These are phyloP conservation scores for Botryotinia convoluta DNA, from an alignment of 2,329 filamentous ascomycete genomes.

Conservation along the genomic window DNA sequence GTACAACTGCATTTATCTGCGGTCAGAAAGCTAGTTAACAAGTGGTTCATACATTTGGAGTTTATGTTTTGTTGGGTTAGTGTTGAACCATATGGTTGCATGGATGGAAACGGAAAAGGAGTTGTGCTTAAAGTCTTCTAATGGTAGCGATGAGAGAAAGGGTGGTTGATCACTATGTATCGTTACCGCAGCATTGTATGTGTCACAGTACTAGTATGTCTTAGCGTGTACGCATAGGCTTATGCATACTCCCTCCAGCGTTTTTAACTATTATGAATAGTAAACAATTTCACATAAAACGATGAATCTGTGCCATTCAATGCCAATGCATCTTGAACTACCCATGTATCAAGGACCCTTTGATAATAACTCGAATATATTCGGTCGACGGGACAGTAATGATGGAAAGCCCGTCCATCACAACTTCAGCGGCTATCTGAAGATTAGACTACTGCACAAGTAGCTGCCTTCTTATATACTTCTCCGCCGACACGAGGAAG, in stretches of 20 bases:
- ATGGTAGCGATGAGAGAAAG: neutral
- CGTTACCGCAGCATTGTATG: neutral
- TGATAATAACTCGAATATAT: neutral
- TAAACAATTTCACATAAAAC: neutral
- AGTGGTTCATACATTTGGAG: neutral
- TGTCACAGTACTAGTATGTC: neutral
- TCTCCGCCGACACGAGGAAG: neutral
- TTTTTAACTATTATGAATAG: neutral
- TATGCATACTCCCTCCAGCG: neutral
- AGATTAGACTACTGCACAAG: neutral
- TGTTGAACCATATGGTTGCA: neutral
- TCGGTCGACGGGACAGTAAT: neutral
- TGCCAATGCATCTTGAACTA: neutral
- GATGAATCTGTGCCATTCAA: neutral
- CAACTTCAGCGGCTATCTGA: neutral
- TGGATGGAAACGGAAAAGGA: neutral
- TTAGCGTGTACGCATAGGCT: neutral
- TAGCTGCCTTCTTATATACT: accelerated
- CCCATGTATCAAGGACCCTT: neutral
- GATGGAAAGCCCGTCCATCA: neutral
- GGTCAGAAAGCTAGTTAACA: neutral
- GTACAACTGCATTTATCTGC: neutral
- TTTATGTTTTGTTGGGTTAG: neutral
- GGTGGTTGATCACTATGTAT: neutral
- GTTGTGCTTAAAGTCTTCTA: neutral